A percentile compares a stretch with the other conserved stretches of the same genome.
phyloP scores from a whole-genome alignment of 495 filamentous ascomycete species.

The Penicillium turbatum region DNA sequence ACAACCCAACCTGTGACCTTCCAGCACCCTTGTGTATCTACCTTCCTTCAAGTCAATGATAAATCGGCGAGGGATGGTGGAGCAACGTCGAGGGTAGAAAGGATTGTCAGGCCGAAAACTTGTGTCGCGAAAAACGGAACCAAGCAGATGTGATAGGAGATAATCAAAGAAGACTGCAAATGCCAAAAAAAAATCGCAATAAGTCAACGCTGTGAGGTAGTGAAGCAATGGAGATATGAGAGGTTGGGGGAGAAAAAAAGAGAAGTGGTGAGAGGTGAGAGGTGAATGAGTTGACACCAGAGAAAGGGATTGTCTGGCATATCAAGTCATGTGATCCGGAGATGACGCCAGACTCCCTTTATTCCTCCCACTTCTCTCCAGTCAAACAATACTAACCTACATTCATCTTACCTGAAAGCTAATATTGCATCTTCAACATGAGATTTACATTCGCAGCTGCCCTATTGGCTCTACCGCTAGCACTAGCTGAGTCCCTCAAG shows the following conservation, averaged over 20 bases:
- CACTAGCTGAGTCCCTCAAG: conserved; percentile 57
- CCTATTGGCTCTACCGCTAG: conserved; percentile 51
- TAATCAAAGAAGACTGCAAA: not conserved
- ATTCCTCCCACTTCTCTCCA: not conserved
- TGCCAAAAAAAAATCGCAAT: not conserved
- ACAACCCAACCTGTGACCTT: conserved; percentile 24
- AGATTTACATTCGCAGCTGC: conserved; percentile 44
- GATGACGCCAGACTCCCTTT: conserved; percentile 23
- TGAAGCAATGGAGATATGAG: not conserved
- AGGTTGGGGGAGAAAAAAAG: not conserved
- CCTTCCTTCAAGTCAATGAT: conserved; percentile 20
- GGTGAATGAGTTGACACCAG: too few species aligned
- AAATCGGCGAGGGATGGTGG: not conserved
- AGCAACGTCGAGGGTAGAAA: conserved; percentile 7
- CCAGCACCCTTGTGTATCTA: conserved; percentile 19
- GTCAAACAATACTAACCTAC: not conserved
- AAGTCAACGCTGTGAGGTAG: conserved; percentile 11
- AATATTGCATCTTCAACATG: conserved; percentile 44
- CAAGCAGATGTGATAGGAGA: not conserved
- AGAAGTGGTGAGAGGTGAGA: not conserved
- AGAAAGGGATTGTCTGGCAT: conserved; percentile 17
- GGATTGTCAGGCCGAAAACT: not conserved
- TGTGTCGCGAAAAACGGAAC: not conserved
- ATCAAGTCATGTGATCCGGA: conserved; percentile 17
- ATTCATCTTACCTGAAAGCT: not conserved